phyloP scores from a whole-genome alignment of 2,329 filamentous ascomycete genomes.

The Fonsecaea pedrosoi region DNA sequence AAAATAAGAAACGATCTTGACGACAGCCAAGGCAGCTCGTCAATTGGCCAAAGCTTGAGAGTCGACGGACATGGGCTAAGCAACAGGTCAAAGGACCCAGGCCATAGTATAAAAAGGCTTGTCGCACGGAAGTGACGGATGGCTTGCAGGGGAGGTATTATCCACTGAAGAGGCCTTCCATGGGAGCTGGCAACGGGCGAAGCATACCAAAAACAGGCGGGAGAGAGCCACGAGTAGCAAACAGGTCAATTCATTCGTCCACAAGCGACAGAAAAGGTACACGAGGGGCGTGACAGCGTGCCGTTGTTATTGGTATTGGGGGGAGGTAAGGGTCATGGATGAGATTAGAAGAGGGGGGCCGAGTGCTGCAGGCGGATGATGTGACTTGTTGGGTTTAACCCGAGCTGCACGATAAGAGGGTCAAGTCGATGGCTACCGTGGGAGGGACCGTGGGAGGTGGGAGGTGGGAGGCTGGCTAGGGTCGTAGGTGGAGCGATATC shows the following conservation, averaged over 20 bases:
- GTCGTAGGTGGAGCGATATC: constrained; percentile 15
- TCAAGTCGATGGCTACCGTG: constrained; percentile 4
- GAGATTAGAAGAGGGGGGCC: constrained; percentile 14
- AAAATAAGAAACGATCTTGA: constrained; percentile 26
- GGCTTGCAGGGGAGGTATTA: constrained; percentile 1
- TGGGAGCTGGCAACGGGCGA: constrained; percentile 15
- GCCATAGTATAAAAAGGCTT: constrained; percentile 33
- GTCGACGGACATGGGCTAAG: constrained; percentile 17
- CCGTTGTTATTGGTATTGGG: constrained; percentile 28
- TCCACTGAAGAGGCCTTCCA: constrained; percentile 10
- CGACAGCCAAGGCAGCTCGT: constrained; percentile 24
- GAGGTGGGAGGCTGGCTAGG: background rate
- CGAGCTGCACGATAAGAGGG: constrained; percentile 12
- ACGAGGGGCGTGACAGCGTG: constrained; percentile 19
- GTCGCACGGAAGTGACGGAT: constrained; percentile 28
- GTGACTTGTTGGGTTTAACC: constrained; percentile 18
- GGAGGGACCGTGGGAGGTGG: constrained; percentile 3
- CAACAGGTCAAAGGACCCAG: constrained; percentile 9
- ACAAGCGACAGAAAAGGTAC: constrained; percentile 20
- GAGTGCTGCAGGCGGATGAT: constrained; percentile 23
- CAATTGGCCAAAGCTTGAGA: constrained; percentile 19
- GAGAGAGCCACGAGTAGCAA: constrained; percentile 30
- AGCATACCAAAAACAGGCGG: constrained; percentile 26
- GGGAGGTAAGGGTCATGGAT: constrained; percentile 13
- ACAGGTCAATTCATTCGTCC: constrained; percentile 27